Conservation (phyloP, 192 early-diverging fungal species). For the Entrophospora sp. region DNA sequence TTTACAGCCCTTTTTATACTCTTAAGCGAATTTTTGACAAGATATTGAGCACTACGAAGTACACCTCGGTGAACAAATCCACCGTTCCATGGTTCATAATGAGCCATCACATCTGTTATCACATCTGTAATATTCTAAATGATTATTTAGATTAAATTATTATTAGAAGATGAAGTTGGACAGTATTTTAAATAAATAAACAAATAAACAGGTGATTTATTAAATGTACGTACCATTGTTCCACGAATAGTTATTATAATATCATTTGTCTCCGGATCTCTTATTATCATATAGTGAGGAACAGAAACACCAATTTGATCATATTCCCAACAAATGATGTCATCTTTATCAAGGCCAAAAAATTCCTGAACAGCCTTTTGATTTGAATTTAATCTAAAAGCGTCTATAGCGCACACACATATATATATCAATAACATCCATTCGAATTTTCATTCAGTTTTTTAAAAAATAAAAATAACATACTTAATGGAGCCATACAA, state of each 20-base stretch:
- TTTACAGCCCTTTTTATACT: conserved; percentile 27
- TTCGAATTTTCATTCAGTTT: too few species aligned
- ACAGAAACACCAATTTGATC: conserved; percentile 29
- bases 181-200: neutral
- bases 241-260: conserved; percentile 34
- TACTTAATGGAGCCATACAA: conserved; percentile 1
- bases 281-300: conserved; percentile 32
- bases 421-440: too few species aligned
- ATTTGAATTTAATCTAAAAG: conserved; percentile 32
- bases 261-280: conserved; percentile 30
- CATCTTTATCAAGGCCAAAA: conserved; percentile 33
- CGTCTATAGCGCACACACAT: too few species aligned
- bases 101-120: conserved; percentile 34
- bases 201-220: neutral
- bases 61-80: conserved; percentile 35
- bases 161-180: neutral
- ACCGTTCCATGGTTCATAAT: conserved; percentile 35
- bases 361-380: conserved; percentile 31
- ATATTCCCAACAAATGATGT: conserved; percentile 36
- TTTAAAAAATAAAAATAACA: too few species aligned
- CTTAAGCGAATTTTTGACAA: conserved; percentile 26
- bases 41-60: conserved; percentile 32
- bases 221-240: conserved; percentile 25
- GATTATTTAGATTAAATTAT: neutral
- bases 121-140: conserved; percentile 31